Evolutionary conservation across 139 green algal species (phyloP).

Genomic region (Pedinophyceae sp.): DNA sequence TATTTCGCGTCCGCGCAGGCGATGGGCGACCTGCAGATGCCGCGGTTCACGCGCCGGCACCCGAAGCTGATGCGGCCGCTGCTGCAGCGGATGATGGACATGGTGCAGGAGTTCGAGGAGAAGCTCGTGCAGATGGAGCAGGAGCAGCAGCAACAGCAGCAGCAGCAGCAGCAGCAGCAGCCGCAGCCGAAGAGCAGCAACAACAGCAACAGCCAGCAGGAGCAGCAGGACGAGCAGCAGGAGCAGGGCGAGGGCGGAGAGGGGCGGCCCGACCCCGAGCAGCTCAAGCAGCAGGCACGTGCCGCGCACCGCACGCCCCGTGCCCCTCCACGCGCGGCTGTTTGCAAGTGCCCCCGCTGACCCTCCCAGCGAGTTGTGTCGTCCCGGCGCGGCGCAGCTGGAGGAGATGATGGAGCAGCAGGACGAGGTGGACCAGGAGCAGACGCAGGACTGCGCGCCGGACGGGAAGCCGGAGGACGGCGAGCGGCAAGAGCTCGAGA

Average conservation of each 20-base stretch:
- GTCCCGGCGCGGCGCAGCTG: too few relatives aligned
- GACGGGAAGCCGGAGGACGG: constrained; percentile 11
- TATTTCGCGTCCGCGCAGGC: constrained; percentile 17
- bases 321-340: too few relatives aligned
- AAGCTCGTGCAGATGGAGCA: constrained; percentile 26
- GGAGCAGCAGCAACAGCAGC: constrained; percentile 19
- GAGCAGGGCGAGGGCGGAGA: constrained; percentile 12
- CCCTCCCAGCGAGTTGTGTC: too few relatives aligned
- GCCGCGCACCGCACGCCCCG: too few relatives aligned
- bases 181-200: not conserved
- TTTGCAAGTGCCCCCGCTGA: too few relatives aligned
- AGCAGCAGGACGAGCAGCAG: constrained; percentile 18
- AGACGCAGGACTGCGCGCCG: constrained; percentile 18
- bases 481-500: constrained; percentile 6
- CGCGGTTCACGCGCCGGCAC: constrained; percentile 65
- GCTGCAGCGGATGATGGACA: constrained; percentile 58
- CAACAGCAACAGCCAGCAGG: constrained; percentile 10
- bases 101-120: constrained; percentile 62
- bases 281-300: constrained; percentile 7
- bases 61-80: constrained; percentile 56
- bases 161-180: constrained; percentile 21
- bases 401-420: constrained; percentile 11
- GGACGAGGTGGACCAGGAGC: constrained; percentile 9
- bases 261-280: constrained; percentile 2
- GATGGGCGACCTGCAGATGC: constrained; percentile 61